Base-by-base conservation (phyloP, 768 basidiomycete genomes). In the Naganishia friedmannii region DNA sequence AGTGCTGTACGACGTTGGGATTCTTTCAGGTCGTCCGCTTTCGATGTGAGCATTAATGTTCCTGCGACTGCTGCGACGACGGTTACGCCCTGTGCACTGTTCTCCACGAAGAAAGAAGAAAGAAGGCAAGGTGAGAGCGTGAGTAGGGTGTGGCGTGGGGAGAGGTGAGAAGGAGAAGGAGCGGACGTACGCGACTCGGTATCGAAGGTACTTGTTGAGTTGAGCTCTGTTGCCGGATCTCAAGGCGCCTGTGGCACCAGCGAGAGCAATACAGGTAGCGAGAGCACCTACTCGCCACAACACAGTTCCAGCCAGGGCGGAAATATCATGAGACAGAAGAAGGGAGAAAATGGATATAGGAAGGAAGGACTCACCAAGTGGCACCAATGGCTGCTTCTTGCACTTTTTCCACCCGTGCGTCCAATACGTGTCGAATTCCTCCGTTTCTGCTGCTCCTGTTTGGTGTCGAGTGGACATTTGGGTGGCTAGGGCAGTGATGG, bases 31-130 rank as follows among this genome's bases (percentile, higher is more conserved):
- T 74, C 34, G 26, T 71, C 68, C 7, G 73, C 31, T 55, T 74
- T 74, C 65, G 72, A 66, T 1, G 73, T 74, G 23, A 74, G 55
- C 54, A 74, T 65, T 19, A 72, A 46, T 21, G 73, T 72, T 29
- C 73, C 73, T 13, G 58, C 72, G 32, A 79, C 76, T 70, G 77
- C 75, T 12, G 78, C 78, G 13, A 75, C 73, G n/a, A 80, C 77
- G 5, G 79, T 80, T n/a, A 75, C 56, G 9, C 76, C 77, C 73
- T 80, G 79, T 15, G 77, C 75, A 15, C 79, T 80, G 69, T 19
- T 23, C 12, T 46, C 17, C 57, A 1, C 28, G 55, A 28, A 37
- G 19, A 3, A n/a, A 48, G 29, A 42, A 15, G 7, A 42, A 10
- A 2, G 42, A 13, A 10, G 15, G 42, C n/a, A n/a, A n/a, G 9